These are phyloP conservation scores for Mycosphaerella arachidis DNA, from an alignment of 2,329 filamentous ascomycete species.

Conservation along the genomic window DNA sequence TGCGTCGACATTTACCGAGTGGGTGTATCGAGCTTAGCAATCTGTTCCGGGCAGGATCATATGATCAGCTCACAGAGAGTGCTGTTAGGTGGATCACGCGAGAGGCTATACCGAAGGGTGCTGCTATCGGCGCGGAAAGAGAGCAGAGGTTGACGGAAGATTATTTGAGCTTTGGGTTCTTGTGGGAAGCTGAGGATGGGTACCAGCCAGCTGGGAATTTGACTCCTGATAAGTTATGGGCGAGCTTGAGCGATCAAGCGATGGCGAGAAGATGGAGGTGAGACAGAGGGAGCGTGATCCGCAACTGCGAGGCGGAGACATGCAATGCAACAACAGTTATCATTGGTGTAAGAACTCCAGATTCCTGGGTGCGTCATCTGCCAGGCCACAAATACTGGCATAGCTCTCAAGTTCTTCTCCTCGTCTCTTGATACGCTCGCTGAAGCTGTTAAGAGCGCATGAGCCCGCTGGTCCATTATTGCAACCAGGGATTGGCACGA, in stretches of 20 bases:
- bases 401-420: conserved; percentile 47
- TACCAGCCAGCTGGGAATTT: conserved; percentile 9
- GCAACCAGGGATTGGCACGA: conserved; percentile 48
- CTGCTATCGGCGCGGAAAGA: conserved; percentile 13
- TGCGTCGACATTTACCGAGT: conserved; percentile 9
- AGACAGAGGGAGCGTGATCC: not conserved
- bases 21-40: conserved; percentile 4
- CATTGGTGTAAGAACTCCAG: conserved; percentile 50
- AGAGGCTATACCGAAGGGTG: conserved; percentile 13
- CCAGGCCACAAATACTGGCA: conserved; percentile 45
- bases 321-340: not conserved
- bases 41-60: not conserved
- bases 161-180: conserved; percentile 19
- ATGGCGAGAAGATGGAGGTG: conserved; percentile 22
- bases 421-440: conserved; percentile 37
- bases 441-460: conserved; percentile 46
- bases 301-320: not conserved
- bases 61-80: conserved; percentile 4
- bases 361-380: conserved; percentile 35
- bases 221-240: conserved; percentile 6
- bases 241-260: conserved; percentile 17
- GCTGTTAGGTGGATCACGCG: conserved; percentile 14
- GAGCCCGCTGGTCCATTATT: conserved; percentile 44
- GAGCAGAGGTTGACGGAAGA: conserved; percentile 22
- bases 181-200: conserved; percentile 21